Percentiles rank a stretch among this genome's conserved stretches.
phyloP scores from a whole-genome alignment of 495 filamentous ascomycete species.

The Venustampulla echinocandica region DNA sequence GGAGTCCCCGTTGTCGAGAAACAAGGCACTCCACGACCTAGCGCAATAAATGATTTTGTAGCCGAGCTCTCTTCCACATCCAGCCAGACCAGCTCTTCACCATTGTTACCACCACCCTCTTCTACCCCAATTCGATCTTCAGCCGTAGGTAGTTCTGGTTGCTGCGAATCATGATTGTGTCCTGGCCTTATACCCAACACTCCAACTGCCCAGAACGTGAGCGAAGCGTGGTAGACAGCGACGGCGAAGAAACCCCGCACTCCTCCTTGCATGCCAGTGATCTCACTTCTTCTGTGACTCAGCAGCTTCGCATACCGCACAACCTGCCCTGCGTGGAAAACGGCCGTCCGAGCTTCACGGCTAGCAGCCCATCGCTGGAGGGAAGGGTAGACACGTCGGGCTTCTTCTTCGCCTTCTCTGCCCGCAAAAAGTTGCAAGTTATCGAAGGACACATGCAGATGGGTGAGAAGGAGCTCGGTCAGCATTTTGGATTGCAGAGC shows the following conservation, averaged over 20 bases:
- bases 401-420: slow-evolving; percentile 53
- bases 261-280: no score
- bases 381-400: slow-evolving; percentile 41
- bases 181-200: no score
- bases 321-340: slow-evolving; percentile 58
- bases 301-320: slow-evolving; percentile 44
- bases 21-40: not conserved
- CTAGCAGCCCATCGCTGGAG: slow-evolving; percentile 46
- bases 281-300: no score
- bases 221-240: slow-evolving; percentile 48
- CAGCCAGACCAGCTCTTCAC: no score
- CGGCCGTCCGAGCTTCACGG: slow-evolving; percentile 41
- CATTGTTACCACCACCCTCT: no score
- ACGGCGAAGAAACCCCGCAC: slow-evolving; percentile 53
- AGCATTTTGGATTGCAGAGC: slow-evolving; percentile 26
- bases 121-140: no score
- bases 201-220: slow-evolving; percentile 57
- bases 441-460: slow-evolving; percentile 52
- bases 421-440: slow-evolving; percentile 58
- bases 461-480: slow-evolving; percentile 48
- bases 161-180: no score
- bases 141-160: no score
- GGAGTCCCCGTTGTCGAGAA: not conserved
- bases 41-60: not conserved
- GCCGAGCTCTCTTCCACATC: slow-evolving; percentile 1